Evolutionary conservation across 2,329 filamentous ascomycete genomes (phyloP), one percentile per base, ranked within the genome.

Genomic region (Pseudocercospora musae): DNA sequence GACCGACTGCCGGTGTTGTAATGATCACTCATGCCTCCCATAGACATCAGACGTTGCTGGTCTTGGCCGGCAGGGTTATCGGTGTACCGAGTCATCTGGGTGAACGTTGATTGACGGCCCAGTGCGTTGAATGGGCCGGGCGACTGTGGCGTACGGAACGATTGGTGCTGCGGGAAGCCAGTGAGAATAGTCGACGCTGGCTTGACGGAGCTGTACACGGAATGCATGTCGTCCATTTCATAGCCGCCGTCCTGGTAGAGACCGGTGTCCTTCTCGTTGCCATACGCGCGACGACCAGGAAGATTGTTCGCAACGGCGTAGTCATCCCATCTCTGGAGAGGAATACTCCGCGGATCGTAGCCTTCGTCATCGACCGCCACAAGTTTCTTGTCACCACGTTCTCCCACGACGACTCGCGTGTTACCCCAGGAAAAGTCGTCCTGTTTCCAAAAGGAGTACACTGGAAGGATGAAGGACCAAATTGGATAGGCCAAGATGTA

Each of bases 391-490:
- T 85, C 86, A 66, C 93, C 94, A 77, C 94, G 92, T 77, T 99
- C 95, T 63, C 92, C 94, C 68, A 98, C 90, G 69, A 99, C 95
- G 68, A 99, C 87, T 85, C 95, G 92, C 0, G 95, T 99, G 80
- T 95, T 98, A 84, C 95, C 95, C 95, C 95, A 99, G 1, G 89
- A 89, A 83, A 99, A 99, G 79, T 99, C 94, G 78, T 99, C 95
- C 77, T 97, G 93, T 79, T 97, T 96, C 95, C 95, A 99, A 88
- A 99, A 99, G 0, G 94, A 96, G 81, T 98, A 99, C 66, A 99
- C 80, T 0, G 95, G 95, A 11, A 99, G 85, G 66, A 96, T 75
- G 71, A 99, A 91, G 3, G 89, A 95, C 81, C 94, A 97, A 70
- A 99, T 90, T 0, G 95, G 95, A 81, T 90, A 97, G 2, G 95